Base-by-base conservation (phyloP, 176 grass and related monocot species). In the Raddia distichophylla region DNA sequence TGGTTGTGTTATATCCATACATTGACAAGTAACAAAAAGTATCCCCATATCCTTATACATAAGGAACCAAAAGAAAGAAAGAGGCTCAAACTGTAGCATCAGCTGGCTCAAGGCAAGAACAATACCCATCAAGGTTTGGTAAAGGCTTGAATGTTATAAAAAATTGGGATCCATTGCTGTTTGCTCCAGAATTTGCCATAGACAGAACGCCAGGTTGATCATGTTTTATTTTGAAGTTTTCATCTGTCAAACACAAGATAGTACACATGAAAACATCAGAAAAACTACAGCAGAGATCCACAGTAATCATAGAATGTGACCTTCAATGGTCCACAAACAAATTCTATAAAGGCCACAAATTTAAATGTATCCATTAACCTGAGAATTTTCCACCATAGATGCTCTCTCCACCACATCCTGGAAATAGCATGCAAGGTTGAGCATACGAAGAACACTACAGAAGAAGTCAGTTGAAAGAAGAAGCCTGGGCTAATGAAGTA, bases 391-490 rank as follows among this genome's bases (percentile, higher is more conserved):
- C 86, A 84, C 92, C 92, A 91, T 94, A 94, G 69, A 91, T 89
- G 69, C 92, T 94, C 73, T 94, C 92, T 66, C 92, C 92, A 86
- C 92, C 92, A 84, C 80, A 60, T 86, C 92, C 92, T 94, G 92
- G 92, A 94, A 94, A 94, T 79, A 94, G 84, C 80, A 94, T 71
- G 82, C 75, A 91, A 87, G 2, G 48, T 91, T 84, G 86, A 89
- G 86, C 89, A 89, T 84, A 82, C 71, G 81, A 89, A 79, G 77
- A 91, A 84, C 82, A 94, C 74, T 78, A 91, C 78, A 94, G 61
- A 91, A 94, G 77, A 91, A 87, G 86, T 89, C 80, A 94, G 76
- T 87, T 91, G 80, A 91, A 94, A 94, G 88, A 89, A 91, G 92
- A 84, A 89, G 92, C 92, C 86, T 91, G 89, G 62, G 74, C 77